Conservation (phyloP, 768 basidiomycete genomes). For the Crucibulum laeve region DNA sequence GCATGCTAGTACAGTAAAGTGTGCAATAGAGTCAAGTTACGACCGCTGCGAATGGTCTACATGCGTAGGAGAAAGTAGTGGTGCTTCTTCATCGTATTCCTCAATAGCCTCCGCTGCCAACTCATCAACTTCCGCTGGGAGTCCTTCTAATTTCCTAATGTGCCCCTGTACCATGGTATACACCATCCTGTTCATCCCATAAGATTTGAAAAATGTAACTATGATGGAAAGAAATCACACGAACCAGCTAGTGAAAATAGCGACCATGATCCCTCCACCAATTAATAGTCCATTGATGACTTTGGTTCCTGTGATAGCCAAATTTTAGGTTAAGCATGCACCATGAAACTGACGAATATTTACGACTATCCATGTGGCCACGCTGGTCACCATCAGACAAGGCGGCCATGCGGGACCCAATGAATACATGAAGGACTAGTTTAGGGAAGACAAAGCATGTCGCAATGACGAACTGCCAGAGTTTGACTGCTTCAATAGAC, state of each 20-base stretch:
- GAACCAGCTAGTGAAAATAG: conserved; percentile 64
- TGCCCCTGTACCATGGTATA: conserved; percentile 62
- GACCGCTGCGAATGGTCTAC: neutral
- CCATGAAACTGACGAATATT: conserved; percentile 11
- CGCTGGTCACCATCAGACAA: conserved; percentile 77
- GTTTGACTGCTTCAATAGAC: conserved; percentile 69
- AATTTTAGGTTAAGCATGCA: conserved; percentile 7
- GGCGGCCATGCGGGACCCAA: conserved; percentile 70
- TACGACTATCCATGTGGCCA: conserved; percentile 72
- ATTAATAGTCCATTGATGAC: conserved; percentile 60
- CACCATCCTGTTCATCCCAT: conserved; percentile 63
- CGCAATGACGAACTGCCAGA: conserved; percentile 75
- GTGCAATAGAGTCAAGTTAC: neutral
- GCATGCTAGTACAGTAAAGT: conserved; percentile 1
- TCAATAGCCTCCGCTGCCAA: conserved; percentile 58
- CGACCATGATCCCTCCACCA: conserved; percentile 52
- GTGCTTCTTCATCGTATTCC: conserved; percentile 56
- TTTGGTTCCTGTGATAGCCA: conserved; percentile 45
- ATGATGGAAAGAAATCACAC: conserved; percentile 16
- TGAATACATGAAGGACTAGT: conserved; percentile 67
- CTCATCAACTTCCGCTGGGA: conserved; percentile 45
- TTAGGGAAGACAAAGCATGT: conserved; percentile 72
- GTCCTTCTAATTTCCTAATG: conserved; percentile 47
- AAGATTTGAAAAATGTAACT: neutral
- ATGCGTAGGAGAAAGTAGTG: conserved; percentile 40